phyloP scores from a whole-genome alignment of 345 rosid species.

The Acer saccharum region DNA sequence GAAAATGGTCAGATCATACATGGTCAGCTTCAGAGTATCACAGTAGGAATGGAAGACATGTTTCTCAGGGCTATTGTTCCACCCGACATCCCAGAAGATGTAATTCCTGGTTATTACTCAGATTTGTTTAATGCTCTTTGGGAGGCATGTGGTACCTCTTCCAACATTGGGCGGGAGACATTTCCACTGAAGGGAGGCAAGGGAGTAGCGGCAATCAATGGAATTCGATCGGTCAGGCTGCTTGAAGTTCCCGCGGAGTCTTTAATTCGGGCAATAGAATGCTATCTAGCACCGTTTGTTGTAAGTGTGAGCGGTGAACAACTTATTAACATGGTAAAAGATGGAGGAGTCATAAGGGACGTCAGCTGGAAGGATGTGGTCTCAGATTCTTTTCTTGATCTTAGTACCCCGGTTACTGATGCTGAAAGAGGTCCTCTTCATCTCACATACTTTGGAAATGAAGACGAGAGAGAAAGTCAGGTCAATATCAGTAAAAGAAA shows the following conservation, averaged over 20 bases:
- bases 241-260: conserved; percentile 71
- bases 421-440: conserved; percentile 52
- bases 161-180: conserved; percentile 76
- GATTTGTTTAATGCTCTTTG: conserved; percentile 76
- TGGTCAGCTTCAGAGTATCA: conserved; percentile 74
- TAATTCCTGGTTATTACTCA: conserved; percentile 53
- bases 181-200: conserved; percentile 78
- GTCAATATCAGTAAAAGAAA: conserved; percentile 50
- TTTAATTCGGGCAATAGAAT: conserved; percentile 55
- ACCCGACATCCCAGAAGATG: conserved; percentile 48
- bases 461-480: conserved; percentile 47
- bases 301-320: conserved; percentile 76
- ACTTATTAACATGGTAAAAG: conserved; percentile 63
- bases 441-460: conserved; percentile 65
- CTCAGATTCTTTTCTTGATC: conserved; percentile 38
- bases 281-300: conserved; percentile 65
- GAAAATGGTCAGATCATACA: conserved; percentile 78
- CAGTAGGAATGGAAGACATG: conserved; percentile 92
- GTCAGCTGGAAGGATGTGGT: conserved; percentile 54
- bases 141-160: conserved; percentile 79
- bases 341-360: conserved; percentile 61
- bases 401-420: conserved; percentile 22
- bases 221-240: conserved; percentile 87
- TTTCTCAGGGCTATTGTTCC: conserved; percentile 82
- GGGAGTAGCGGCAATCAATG: conserved; percentile 70